These are phyloP conservation scores for Phytophthora lateralis DNA, from an alignment of 352 stramenopile species.

Conservation along the genomic window DNA sequence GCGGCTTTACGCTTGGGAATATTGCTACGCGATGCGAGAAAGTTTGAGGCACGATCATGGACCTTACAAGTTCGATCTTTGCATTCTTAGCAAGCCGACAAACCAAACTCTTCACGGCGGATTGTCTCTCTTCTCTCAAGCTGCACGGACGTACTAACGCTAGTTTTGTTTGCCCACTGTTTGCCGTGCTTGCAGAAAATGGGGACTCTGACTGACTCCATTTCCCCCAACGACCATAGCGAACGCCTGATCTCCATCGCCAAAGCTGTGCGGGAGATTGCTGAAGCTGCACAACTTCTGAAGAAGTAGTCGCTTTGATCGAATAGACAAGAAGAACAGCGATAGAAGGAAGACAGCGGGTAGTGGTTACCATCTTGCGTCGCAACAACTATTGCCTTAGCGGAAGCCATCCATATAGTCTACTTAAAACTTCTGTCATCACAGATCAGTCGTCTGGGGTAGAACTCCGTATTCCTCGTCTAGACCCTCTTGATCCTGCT, in stretches of 20 bases:
- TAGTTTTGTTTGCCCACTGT: slow-evolving; percentile 1
- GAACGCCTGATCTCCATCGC: slow-evolving; percentile 60
- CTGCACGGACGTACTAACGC: slow-evolving; percentile 24
- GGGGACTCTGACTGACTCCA: slow-evolving; percentile 54
- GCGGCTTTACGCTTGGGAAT: slow-evolving; percentile 8
- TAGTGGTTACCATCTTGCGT: neutral
- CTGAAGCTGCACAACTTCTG: slow-evolving; percentile 59
- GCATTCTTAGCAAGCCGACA: slow-evolving; percentile 17
- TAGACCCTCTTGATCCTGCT: slow-evolving; percentile 30
- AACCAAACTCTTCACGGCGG: slow-evolving; percentile 18
- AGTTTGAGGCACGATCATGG: slow-evolving; percentile 21
- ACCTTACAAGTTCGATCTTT: slow-evolving; percentile 14
- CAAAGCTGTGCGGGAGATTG: slow-evolving; percentile 73
- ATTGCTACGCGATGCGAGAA: slow-evolving; percentile 8
- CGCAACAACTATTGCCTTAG: neutral
- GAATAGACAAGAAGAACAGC: neutral
- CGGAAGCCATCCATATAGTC: neutral
- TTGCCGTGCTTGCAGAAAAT: slow-evolving; percentile 63
- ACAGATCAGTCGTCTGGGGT: slow-evolving; percentile 53
- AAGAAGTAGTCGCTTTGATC: slow-evolving; percentile 21
- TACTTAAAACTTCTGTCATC: neutral
- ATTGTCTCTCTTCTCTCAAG: neutral
- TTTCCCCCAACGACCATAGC: slow-evolving; percentile 61
- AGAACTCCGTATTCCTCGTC: slow-evolving; percentile 38
- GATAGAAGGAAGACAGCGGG: neutral